These are phyloP conservation scores for Bothriochloa decipiens DNA, from an alignment of 176 grass and related monocot species.

Conservation along the genomic window DNA sequence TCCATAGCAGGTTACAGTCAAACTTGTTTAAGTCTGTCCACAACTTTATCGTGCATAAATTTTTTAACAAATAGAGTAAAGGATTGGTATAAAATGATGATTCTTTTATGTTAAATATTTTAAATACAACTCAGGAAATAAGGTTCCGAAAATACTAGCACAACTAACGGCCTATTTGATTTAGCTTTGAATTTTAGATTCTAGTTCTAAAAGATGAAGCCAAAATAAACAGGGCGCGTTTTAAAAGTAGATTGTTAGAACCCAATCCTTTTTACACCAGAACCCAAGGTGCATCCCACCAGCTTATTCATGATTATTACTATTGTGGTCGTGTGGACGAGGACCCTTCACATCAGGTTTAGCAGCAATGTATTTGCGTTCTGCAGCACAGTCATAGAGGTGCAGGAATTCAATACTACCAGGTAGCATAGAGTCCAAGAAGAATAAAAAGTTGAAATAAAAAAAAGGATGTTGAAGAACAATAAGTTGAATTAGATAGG, in stretches of 20 bases:
- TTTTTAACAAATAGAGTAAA: constrained; percentile 14
- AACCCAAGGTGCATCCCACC: constrained; percentile 1
- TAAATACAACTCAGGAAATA: constrained; percentile 6
- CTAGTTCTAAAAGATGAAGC: not conserved
- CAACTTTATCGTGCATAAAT: constrained; percentile 10
- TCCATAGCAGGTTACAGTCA: not conserved
- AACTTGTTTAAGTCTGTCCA: not conserved
- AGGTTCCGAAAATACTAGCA: constrained; percentile 26
- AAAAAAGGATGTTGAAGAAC: not conserved
- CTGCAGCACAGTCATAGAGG: not conserved
- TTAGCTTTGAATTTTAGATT: not conserved
- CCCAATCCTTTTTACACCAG: not conserved
- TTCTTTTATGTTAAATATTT: not conserved
- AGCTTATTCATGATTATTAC: not conserved
- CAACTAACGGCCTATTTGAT: not conserved
- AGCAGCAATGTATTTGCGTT: not conserved
- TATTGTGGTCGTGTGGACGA: not conserved
- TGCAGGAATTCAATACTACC: not conserved
- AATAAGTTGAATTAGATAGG: not conserved
- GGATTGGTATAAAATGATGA: constrained; percentile 1
- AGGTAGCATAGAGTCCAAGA: not conserved
- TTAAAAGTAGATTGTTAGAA: not conserved
- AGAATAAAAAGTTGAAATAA: not conserved
- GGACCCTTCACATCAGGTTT: not conserved
- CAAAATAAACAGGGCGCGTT: not conserved